Percentiles rank a stretch among this genome's conserved stretches.
Conservation (phyloP, 257 asterid genomes). For the Cordia subcordata region DNA sequence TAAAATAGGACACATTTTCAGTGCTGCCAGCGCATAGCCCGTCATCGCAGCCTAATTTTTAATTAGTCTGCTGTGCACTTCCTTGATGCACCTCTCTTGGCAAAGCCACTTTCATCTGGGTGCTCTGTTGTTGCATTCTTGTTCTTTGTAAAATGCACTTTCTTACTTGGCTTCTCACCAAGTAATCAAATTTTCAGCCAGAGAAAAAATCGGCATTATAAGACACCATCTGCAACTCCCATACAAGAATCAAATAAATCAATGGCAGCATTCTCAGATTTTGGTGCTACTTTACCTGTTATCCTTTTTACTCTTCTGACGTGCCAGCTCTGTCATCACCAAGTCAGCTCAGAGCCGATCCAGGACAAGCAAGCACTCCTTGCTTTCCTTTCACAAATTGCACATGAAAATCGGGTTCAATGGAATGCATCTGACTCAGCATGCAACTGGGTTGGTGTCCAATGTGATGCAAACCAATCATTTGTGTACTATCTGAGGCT, state of each 20-base stretch:
- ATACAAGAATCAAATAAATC: not conserved
- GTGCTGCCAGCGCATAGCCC: too few species aligned
- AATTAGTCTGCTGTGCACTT: too few species aligned
- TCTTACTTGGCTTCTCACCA: too few species aligned
- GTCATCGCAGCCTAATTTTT: too few species aligned
- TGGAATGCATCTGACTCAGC: conserved; percentile 68
- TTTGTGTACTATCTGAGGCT: conserved; percentile 59
- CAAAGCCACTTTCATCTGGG: too few species aligned
- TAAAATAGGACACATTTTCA: too few species aligned
- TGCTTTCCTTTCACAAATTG: conserved; percentile 50
- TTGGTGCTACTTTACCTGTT: not conserved
- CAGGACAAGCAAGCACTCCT: conserved; percentile 82
- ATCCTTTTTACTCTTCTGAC: not conserved
- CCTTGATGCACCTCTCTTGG: too few species aligned
- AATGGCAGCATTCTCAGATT: not conserved
- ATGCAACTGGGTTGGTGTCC: conserved; percentile 80
- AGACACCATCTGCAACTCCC: not conserved
- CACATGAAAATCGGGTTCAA: conserved; percentile 60
- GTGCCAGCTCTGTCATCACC: not conserved
- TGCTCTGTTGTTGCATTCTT: too few species aligned
- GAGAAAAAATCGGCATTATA: not conserved
- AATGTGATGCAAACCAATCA: conserved; percentile 55
- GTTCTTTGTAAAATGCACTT: too few species aligned
- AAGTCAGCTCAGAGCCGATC: conserved; percentile 59
- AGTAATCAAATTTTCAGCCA: not conserved